A percentile compares a stretch with the other conserved stretches of the same genome.
phyloP scores from a whole-genome alignment of 2,329 filamentous ascomycete genomes.

The Penicillium verrucosum region DNA sequence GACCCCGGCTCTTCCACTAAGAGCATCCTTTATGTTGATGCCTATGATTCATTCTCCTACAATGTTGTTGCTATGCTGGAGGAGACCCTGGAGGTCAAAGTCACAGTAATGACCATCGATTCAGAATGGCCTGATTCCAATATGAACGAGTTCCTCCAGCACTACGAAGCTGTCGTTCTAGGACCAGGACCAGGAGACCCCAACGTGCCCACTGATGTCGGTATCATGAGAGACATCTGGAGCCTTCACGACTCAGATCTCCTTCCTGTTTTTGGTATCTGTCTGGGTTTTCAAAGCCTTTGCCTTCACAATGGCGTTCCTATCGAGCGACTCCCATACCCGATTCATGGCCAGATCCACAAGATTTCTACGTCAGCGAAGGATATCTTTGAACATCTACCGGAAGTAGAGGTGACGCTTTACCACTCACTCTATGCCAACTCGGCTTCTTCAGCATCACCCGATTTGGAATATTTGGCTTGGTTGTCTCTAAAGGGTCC shows the following conservation, averaged over 20 bases:
- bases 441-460: constrained; percentile 30
- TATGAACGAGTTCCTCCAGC: constrained; percentile 49
- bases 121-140: constrained; percentile 43
- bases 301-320: constrained; percentile 64
- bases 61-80: constrained; percentile 84
- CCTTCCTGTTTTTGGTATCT: constrained; percentile 81
- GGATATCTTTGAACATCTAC: constrained; percentile 65
- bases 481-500: constrained; percentile 52
- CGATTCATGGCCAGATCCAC: constrained; percentile 78
- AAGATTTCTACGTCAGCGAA: constrained; percentile 57
- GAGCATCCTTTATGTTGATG: constrained; percentile 81
- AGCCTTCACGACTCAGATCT: constrained; percentile 55
- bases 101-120: constrained; percentile 72
- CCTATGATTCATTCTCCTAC: constrained; percentile 95
- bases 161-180: constrained; percentile 81
- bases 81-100: constrained; percentile 63
- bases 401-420: constrained; percentile 65
- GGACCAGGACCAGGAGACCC: constrained; percentile 89
- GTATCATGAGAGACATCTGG: constrained; percentile 78
- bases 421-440: constrained; percentile 65
- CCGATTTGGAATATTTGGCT: constrained; percentile 55
- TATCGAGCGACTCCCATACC: constrained; percentile 65
- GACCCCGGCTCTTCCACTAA: constrained; percentile 11
- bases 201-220: constrained; percentile 68
- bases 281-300: constrained; percentile 83